Percentiles rank a stretch among this genome's conserved stretches.
phyloP scores from a whole-genome alignment of 1,139 yeast genomes.

The Wickerhamomyces sp. region DNA sequence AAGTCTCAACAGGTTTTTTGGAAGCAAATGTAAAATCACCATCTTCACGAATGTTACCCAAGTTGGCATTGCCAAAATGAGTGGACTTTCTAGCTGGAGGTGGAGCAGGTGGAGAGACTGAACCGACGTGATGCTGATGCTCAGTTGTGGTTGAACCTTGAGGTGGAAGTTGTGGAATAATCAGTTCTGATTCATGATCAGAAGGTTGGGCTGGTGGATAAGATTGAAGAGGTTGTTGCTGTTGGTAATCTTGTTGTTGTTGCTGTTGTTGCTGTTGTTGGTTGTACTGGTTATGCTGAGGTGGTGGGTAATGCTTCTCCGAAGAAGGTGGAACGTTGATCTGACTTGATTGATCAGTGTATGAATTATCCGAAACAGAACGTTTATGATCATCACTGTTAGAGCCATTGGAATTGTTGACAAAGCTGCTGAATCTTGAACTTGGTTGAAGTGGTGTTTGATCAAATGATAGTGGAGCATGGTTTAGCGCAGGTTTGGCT shows the following conservation, averaged over 20 bases:
- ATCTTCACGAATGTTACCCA: slow-evolving; percentile 23
- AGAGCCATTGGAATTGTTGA: slow-evolving; percentile 6
- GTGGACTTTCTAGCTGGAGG: slow-evolving; percentile 62
- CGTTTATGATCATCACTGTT: slow-evolving; percentile 1
- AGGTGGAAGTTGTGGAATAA: too few relatives aligned
- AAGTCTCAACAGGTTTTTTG: slow-evolving; percentile 4
- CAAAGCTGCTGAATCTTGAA: slow-evolving; percentile 14
- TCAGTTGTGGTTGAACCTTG: slow-evolving; percentile 3
- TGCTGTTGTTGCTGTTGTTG: slow-evolving; percentile 7
- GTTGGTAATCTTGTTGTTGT: slow-evolving; percentile 1
- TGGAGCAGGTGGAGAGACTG: too few relatives aligned
- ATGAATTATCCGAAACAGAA: slow-evolving; percentile 7
- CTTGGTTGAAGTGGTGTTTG: slow-evolving; percentile 25
- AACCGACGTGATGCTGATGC: slow-evolving; percentile 18
- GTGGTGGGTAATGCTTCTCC: slow-evolving; percentile 6
- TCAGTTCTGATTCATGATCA: slow-evolving; percentile 2
- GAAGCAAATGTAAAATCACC: slow-evolving; percentile 13
- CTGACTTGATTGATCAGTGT: slow-evolving; percentile 13
- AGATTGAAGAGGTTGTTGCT: slow-evolving; percentile 1
- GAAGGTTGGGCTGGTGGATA: slow-evolving; percentile 4
- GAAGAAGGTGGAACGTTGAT: slow-evolving; percentile 9
- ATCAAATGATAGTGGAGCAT: slow-evolving; percentile 17
- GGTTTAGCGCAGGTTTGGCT: neutral
- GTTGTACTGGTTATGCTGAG: slow-evolving; percentile 6
- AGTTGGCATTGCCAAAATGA: slow-evolving; percentile 10